Evolutionary conservation across 208 protist genomes (phyloP).

Genomic region (Crithidia acanthocephali): DNA sequence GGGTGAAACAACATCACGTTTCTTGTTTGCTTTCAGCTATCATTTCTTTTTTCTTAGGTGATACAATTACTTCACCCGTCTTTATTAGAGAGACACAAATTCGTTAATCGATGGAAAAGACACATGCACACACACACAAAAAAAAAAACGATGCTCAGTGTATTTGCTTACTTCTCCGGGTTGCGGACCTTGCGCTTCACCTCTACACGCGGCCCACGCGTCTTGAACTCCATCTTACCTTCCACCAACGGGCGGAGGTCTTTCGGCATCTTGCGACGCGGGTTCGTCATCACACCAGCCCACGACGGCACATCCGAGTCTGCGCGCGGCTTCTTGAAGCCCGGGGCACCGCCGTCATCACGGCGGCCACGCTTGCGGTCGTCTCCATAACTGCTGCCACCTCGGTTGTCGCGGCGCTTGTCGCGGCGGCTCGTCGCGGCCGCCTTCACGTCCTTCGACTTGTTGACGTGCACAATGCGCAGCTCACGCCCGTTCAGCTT

Average conservation of each 20-base stretch:
- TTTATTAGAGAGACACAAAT: neutral
- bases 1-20: too few relatives aligned
- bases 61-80: too few relatives aligned
- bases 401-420: conserved; percentile 42
- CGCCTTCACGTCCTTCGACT: conserved; percentile 74
- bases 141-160: neutral
- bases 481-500: conserved; percentile 76
- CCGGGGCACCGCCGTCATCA: neutral
- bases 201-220: conserved; percentile 45
- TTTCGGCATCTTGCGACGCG: conserved; percentile 84
- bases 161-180: conserved; percentile 60
- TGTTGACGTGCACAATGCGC: conserved; percentile 88
- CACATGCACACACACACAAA: neutral
- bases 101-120: conserved; percentile 3
- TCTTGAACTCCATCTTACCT: conserved; percentile 48
- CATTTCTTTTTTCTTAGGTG: too few relatives aligned
- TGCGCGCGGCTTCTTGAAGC: conserved; percentile 34
- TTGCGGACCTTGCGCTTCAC: conserved; percentile 86
- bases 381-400: neutral
- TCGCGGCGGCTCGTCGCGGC: conserved; percentile 67
- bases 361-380: conserved; percentile 29
- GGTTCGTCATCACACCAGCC: conserved; percentile 88
- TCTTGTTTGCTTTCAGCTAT: too few relatives aligned
- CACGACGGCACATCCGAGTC: conserved; percentile 53
- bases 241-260: conserved; percentile 82